These are phyloP conservation scores for Apophysomyces trapeziformis DNA, from an alignment of 371 early-diverging fungal genomes.

Conservation along the genomic window DNA sequence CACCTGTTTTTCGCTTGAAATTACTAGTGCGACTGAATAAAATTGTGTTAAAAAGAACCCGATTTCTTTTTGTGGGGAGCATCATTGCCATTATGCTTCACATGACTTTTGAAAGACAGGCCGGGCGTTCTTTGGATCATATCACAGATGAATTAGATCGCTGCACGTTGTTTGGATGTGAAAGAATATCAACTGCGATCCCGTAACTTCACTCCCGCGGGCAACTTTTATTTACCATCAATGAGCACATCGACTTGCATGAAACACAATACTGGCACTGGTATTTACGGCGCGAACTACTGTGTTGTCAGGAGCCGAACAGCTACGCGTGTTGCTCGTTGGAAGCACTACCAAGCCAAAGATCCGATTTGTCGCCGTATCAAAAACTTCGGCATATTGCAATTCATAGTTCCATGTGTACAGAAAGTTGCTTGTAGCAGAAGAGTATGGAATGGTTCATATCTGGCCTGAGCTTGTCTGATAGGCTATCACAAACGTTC, in stretches of 20 bases:
- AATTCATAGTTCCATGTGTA: not conserved
- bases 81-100: not conserved
- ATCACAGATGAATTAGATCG: conserved; percentile 61
- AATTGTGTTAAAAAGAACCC: not conserved
- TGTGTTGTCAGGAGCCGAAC: conserved; percentile 97
- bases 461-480: conserved; percentile 56
- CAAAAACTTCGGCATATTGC: conserved; percentile 41
- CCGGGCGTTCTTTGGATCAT: not conserved
- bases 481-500: too few relatives aligned
- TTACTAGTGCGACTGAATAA: conserved; percentile 1
- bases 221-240: conserved; percentile 99
- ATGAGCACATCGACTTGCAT: conserved; percentile 99
- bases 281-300: conserved; percentile 97
- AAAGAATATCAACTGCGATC: conserved; percentile 98
- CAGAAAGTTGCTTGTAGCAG: conserved; percentile 35
- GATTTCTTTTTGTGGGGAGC: not conserved
- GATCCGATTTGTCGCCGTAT: conserved; percentile 94
- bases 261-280: conserved; percentile 99
- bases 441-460: conserved; percentile 89
- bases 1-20: conserved; percentile 6
- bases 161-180: conserved; percentile 98
- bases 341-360: conserved; percentile 86
- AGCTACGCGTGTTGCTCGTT: conserved; percentile 93
- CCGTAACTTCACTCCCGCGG: conserved; percentile 95
- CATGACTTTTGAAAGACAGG: not conserved